Conservation (phyloP, 768 basidiomycete genomes). For the Suillus cothurnatus region DNA sequence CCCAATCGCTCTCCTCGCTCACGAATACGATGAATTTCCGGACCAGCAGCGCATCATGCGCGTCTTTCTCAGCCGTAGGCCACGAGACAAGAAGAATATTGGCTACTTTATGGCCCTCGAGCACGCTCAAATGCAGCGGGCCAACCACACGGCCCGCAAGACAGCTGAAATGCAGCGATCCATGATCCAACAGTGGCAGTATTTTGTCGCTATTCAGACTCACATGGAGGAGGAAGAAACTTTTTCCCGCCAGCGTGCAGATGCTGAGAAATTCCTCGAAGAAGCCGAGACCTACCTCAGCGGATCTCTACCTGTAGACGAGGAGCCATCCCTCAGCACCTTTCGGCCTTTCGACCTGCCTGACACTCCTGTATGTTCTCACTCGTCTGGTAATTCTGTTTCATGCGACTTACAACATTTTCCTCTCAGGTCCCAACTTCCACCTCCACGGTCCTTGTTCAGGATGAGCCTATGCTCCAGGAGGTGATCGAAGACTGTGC, state of each 20-base stretch:
- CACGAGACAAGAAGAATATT: neutral
- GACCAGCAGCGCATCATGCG: neutral
- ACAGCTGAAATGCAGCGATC: too few species aligned
- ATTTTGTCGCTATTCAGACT: too few species aligned
- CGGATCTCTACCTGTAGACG: neutral
- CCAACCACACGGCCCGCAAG: too few species aligned
- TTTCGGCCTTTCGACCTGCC: neutral
- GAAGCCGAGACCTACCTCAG: neutral
- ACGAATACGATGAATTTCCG: neutral
- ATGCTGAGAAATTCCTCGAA: neutral
- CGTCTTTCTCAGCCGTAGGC: neutral
- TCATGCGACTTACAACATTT: too few species aligned
- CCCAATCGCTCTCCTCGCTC: conserved; percentile 4
- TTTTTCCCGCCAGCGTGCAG: neutral
- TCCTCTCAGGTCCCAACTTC: neutral
- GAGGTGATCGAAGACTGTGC: neutral
- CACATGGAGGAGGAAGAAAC: neutral
- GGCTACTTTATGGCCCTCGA: neutral
- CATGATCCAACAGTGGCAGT: too few species aligned
- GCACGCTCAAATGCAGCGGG: neutral
- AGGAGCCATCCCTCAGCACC: neutral
- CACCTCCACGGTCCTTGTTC: neutral
- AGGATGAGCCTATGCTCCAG: neutral
- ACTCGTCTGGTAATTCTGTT: neutral
- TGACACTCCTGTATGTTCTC: conserved; percentile 1